Base-by-base conservation (phyloP, 495 filamentous ascomycete species). In the Tetracladium setigerum region DNA sequence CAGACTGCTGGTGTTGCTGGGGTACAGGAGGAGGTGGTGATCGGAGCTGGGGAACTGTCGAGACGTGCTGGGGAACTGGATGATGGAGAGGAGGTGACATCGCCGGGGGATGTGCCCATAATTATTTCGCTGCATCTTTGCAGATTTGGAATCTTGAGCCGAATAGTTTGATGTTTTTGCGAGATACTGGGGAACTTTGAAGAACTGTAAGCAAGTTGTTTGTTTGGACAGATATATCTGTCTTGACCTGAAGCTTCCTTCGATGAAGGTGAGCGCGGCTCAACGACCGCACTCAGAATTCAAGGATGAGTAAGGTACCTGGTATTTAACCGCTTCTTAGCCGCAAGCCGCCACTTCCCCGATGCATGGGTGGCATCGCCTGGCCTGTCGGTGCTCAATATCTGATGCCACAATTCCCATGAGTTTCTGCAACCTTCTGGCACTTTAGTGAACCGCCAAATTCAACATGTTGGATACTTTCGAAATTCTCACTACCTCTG, bases 11-110 rank as follows among this genome's bases (percentile, higher is more conserved):
- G 44, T 84, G 80, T 38, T 84, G 81, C 63, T 89, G 88, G 30
- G 86, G 75, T 45, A 72, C 70, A 1, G 86, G 91, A 36, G 88
- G 92, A 30, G 92, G 92, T 31, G 92, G 92, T 44, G 92, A 97
- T 70, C 95, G 84, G 67, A 99, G 84, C 70, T 96, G 90, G n/a
- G 92, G 92, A 40, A 99, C 94, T 41, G 90, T 95, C 55, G 94
- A 95, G 46, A 97, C 90, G 76, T 97, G 94, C 61, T 97, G 94
- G 38, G 94, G 94, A 38, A 97, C 90, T 22, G 92, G 92, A 65
- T 99, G 92, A 68, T 99, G 92, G 51, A 99, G 83, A 35, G 92
- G 94, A 59, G 92, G 92, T 53, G 92, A 95, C 56, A 87, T 85
- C 47, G 86, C 84, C 81, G 83, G 18, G 81, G 56, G 31, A 67